Conservation (phyloP, 768 basidiomycete genomes). For the Suillus luteus region DNA sequence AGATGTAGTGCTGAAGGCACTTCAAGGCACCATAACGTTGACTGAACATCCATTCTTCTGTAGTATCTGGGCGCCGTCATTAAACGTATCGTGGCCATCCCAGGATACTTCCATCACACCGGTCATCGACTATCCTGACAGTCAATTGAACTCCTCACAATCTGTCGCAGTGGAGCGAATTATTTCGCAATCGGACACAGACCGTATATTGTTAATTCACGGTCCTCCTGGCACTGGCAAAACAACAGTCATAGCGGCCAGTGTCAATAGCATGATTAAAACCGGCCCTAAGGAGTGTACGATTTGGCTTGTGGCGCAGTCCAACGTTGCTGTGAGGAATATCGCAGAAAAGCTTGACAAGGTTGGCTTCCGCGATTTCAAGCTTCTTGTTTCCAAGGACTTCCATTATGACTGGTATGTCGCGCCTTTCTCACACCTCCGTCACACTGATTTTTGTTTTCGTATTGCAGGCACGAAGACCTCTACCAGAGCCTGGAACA, state of each 20-base stretch:
- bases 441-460: background rate
- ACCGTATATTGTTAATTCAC: constrained; percentile 32
- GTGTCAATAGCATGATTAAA: constrained; percentile 27
- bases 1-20: constrained; percentile 21
- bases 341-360: constrained; percentile 47
- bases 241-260: constrained; percentile 44
- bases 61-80: constrained; percentile 22
- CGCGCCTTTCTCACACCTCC: background rate
- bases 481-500: too few species aligned
- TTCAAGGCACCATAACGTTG: constrained; percentile 24
- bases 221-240: constrained; percentile 48
- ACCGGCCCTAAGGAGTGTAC: constrained; percentile 15
- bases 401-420: constrained; percentile 49
- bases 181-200: constrained; percentile 23
- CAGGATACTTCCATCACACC: background rate
- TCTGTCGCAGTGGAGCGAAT: constrained; percentile 27
- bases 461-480: too few species aligned
- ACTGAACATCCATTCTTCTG: constrained; percentile 16
- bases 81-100: constrained; percentile 21
- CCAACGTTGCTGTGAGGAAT: constrained; percentile 54
- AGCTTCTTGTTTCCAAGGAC: constrained; percentile 44
- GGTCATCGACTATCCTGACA: constrained; percentile 2
- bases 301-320: constrained; percentile 48
- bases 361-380: constrained; percentile 36
- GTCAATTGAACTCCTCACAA: constrained; percentile 32